Evolutionary conservation across 306 rosid species (phyloP), one percentile per base, ranked within the genome.

Genomic region (Astragalus glycyphyllos): DNA sequence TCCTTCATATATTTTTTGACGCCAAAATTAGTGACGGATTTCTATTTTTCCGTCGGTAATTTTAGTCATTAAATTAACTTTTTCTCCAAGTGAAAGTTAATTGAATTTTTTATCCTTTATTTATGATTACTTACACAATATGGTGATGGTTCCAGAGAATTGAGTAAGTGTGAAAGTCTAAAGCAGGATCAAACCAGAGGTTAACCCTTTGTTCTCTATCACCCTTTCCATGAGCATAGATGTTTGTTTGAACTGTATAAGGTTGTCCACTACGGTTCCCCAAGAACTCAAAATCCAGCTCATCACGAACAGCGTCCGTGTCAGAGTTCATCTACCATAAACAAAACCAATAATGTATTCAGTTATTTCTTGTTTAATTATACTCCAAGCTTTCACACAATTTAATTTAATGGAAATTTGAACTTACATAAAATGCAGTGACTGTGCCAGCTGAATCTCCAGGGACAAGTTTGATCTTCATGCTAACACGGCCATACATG

Each of bases 361-460:
- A 45, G 4, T 6, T 1, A 20, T 23, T 26, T 7, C 10, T 37
- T 20, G 23, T 1, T 6, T 3, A 7, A 57, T 11, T 12, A 14
- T 8, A 10, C 41, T 53, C 35, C n/a, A 17, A n/a, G 4, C 12
- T 17, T n/a, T 61, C 34, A 7, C 17, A 16, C 20, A 11, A 51
- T 23, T 5, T 5, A 42, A 4, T 23, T 23, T 2, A 26, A 11
- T 0, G 3, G 11, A 40, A 58, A 29, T 38, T 48, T 11, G n/a
- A 55, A 79, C 81, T 37, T 67, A 94, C 98, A 71, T 94, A 94
- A 68, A 94, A 94, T 47, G 98, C 98, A 6, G 98, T 90, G 49
- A 94, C 98, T 0, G 97, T 94, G 32, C 98, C 98, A 0, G 98
- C 98, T 16, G 98, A 94, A 77, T 94, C 98, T 13, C 96, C 97